Percentiles rank a stretch among this genome's conserved stretches.
phyloP scores from a whole-genome alignment of 2,329 filamentous ascomycete species.

The Cordyceps farinosa region DNA sequence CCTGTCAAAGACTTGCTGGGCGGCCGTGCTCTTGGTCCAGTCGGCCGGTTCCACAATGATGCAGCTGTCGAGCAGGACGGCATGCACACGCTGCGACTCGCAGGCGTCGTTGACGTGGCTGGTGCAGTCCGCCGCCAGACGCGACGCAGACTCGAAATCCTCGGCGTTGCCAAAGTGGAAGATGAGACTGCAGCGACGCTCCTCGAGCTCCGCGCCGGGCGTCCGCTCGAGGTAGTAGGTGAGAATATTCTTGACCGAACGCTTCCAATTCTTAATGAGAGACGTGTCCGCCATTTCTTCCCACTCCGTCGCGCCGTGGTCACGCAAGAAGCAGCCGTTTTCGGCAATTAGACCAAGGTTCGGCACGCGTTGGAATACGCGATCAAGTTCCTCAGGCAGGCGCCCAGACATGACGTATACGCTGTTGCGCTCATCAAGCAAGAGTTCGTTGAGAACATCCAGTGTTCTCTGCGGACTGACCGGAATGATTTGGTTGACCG shows the following conservation, averaged over 20 bases:
- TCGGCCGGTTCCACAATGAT: conserved; percentile 81
- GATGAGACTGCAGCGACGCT: conserved; percentile 84
- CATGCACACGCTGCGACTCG: conserved; percentile 76
- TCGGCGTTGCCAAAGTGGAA: conserved; percentile 86
- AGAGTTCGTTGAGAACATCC: conserved; percentile 75
- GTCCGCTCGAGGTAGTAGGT: conserved; percentile 88
- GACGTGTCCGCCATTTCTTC: conserved; percentile 69
- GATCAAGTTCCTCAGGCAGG: conserved; percentile 81
- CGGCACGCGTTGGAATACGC: conserved; percentile 77
- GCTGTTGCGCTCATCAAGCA: conserved; percentile 74
- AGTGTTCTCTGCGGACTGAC: conserved; percentile 81
- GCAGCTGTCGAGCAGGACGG: conserved; percentile 73
- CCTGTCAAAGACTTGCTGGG: conserved; percentile 66
- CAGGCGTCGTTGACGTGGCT: conserved; percentile 95
- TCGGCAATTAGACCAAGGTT: conserved; percentile 88
- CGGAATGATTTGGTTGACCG: conserved; percentile 77
- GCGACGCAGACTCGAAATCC: conserved; percentile 69
- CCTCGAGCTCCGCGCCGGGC: conserved; percentile 82
- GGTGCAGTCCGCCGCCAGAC: conserved; percentile 83
- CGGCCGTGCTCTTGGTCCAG: conserved; percentile 84
- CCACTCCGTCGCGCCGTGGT: conserved; percentile 68
- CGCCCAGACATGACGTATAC: conserved; percentile 94
- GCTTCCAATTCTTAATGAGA: conserved; percentile 74
- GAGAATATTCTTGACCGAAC: conserved; percentile 76
- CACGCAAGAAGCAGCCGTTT: conserved; percentile 86